Percentiles rank a stretch among this genome's conserved stretches.
Conservation (phyloP, 2,329 filamentous ascomycete genomes). For the Aureobasidium uvarum region DNA sequence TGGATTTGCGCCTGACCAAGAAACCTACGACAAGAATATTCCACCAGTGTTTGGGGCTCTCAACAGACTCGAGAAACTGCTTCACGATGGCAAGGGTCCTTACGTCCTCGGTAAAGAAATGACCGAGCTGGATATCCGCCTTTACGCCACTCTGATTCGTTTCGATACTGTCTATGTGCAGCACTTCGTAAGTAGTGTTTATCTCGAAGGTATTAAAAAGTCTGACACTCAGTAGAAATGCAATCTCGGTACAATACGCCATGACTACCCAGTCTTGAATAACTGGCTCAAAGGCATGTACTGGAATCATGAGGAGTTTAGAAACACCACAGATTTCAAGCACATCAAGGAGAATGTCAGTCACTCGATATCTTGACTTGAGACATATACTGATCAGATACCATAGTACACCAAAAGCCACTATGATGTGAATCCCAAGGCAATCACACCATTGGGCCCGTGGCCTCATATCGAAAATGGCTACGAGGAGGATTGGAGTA, state of each 20-base stretch:
- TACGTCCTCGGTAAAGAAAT: constrained; percentile 56
- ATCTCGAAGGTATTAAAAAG: neutral
- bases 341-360: constrained; percentile 65
- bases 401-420: constrained; percentile 58
- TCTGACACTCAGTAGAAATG: constrained; percentile 47
- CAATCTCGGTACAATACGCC: constrained; percentile 59
- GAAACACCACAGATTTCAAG: constrained; percentile 61
- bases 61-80: constrained; percentile 56
- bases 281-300: constrained; percentile 62
- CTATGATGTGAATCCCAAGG: constrained; percentile 57
- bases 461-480: constrained; percentile 58
- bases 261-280: constrained; percentile 58
- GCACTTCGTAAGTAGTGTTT: constrained; percentile 49
- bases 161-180: constrained; percentile 63
- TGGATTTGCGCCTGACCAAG: constrained; percentile 58
- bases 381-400: neutral
- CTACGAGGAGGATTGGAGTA: constrained; percentile 51
- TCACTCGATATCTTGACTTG: constrained; percentile 32
- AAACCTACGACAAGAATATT: constrained; percentile 55
- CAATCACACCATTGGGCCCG: constrained; percentile 62
- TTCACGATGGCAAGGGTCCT: constrained; percentile 51
- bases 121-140: constrained; percentile 60
- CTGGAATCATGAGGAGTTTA: constrained; percentile 54
- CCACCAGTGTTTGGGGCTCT: constrained; percentile 58
- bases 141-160: constrained; percentile 59